Percentiles rank a stretch among this genome's conserved stretches.
Conservation (phyloP, 2,329 filamentous ascomycete genomes). For the Arthroderma sp. region DNA sequence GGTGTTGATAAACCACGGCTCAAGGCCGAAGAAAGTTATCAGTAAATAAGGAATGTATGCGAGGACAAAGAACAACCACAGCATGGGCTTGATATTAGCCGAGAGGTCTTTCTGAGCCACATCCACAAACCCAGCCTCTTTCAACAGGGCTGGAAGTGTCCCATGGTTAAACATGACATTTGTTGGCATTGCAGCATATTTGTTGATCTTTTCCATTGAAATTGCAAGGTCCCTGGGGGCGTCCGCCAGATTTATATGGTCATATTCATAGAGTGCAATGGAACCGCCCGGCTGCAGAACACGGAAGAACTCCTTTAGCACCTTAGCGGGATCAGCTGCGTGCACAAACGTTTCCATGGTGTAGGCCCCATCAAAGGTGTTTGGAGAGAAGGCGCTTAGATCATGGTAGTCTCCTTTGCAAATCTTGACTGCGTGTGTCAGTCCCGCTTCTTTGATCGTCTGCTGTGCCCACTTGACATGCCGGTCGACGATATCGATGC, state of each 20-base stretch:
- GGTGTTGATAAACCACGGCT: slow-evolving; percentile 3
- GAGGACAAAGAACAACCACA: background rate
- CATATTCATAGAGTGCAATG: slow-evolving; percentile 4
- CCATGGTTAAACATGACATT: background rate
- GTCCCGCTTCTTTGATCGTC: slow-evolving; percentile 25
- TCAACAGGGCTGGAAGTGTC: background rate
- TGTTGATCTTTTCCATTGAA: slow-evolving; percentile 2
- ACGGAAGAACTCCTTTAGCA: slow-evolving; percentile 35
- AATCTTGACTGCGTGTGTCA: slow-evolving; percentile 27
- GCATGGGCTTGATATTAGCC: slow-evolving; percentile 1
- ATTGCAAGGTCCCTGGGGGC: slow-evolving; percentile 1
- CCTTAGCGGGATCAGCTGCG: slow-evolving; percentile 34
- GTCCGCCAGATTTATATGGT: slow-evolving; percentile 3
- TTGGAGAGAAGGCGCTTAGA: slow-evolving; percentile 27
- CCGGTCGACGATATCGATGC: slow-evolving; percentile 37
- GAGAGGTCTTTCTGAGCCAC: slow-evolving; percentile 3
- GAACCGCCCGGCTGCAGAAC: slow-evolving; percentile 35
- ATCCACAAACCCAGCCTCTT: slow-evolving; percentile 4
- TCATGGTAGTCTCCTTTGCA: slow-evolving; percentile 40
- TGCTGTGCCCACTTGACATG: slow-evolving; percentile 34
- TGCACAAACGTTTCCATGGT: slow-evolving; percentile 46
- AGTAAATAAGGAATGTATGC: slow-evolving; percentile 5
- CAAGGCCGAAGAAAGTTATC: background rate
- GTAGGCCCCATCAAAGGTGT: slow-evolving; percentile 39
- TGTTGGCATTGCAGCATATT: background rate